A percentile compares a stretch with the other conserved stretches of the same genome.
These are phyloP conservation scores for Argentina anserina DNA, from an alignment of 306 rosid genomes.

Conservation along the genomic window DNA sequence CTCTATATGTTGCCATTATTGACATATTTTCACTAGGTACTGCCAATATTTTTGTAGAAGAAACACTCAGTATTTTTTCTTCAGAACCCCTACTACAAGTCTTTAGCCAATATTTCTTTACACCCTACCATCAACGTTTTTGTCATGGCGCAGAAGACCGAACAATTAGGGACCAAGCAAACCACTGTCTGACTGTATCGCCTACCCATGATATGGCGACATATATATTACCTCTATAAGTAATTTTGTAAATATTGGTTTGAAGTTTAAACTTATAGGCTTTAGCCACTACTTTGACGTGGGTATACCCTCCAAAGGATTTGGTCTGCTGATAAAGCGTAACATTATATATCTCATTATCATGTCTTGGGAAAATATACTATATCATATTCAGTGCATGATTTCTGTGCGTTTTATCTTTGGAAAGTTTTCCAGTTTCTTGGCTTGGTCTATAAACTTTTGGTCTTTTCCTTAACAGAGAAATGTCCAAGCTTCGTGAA, in stretches of 20 bases:
- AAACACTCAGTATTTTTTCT: background rate
- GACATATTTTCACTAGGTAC: background rate
- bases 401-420: background rate
- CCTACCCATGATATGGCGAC: background rate
- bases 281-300: background rate
- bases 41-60: background rate
- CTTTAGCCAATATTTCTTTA: background rate
- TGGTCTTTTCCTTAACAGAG: constrained; percentile 44
- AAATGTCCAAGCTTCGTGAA: constrained; percentile 62
- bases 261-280: background rate
- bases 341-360: background rate
- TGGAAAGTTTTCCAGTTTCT: background rate
- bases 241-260: background rate
- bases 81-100: background rate
- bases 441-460: background rate
- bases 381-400: background rate
- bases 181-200: background rate
- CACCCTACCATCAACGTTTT: background rate
- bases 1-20: background rate
- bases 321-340: background rate
- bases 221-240: background rate
- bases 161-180: background rate
- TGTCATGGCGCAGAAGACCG: background rate
- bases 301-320: background rate
- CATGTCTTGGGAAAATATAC: background rate